These are phyloP conservation scores for Phytophthora vignae DNA, from an alignment of 352 stramenopile species.

Conservation along the genomic window DNA sequence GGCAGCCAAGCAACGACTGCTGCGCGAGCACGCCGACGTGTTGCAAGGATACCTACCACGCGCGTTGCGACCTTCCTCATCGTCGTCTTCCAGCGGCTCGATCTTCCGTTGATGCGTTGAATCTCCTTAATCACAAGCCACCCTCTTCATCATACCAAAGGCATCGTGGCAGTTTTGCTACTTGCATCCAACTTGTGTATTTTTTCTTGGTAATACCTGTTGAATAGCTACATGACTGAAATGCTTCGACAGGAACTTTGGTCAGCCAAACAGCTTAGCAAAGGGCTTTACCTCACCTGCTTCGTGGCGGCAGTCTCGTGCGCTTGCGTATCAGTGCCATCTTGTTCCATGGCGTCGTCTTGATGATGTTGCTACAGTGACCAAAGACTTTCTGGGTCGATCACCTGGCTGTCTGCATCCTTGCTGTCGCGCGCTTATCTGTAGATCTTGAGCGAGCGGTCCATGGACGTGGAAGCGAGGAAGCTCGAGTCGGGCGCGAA, in stretches of 20 bases:
- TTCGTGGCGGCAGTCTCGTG: constrained; percentile 9
- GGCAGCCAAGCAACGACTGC: constrained; percentile 84
- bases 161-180: background rate
- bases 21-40: constrained; percentile 87
- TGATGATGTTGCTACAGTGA: background rate
- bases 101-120: constrained; percentile 38
- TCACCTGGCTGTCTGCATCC: background rate
- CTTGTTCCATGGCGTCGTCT: constrained; percentile 2
- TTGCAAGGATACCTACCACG: constrained; percentile 83
- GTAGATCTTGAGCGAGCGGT: constrained; percentile 83
- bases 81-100: constrained; percentile 36
- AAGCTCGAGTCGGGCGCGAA: constrained; percentile 73
- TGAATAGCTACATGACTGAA: constrained; percentile 16
- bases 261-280: constrained; percentile 12
- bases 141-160: constrained; percentile 24
- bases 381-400: background rate
- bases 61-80: constrained; percentile 42
- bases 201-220: constrained; percentile 24
- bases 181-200: constrained; percentile 22
- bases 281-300: constrained; percentile 19
- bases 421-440: constrained; percentile 39
- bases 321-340: constrained; percentile 6
- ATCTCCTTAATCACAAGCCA: constrained; percentile 16
- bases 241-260: constrained; percentile 17
- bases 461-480: constrained; percentile 75